A percentile compares a stretch with the other conserved stretches of the same genome.
Conservation (phyloP, 257 asterid species). For the Thymus mandschuricus region DNA sequence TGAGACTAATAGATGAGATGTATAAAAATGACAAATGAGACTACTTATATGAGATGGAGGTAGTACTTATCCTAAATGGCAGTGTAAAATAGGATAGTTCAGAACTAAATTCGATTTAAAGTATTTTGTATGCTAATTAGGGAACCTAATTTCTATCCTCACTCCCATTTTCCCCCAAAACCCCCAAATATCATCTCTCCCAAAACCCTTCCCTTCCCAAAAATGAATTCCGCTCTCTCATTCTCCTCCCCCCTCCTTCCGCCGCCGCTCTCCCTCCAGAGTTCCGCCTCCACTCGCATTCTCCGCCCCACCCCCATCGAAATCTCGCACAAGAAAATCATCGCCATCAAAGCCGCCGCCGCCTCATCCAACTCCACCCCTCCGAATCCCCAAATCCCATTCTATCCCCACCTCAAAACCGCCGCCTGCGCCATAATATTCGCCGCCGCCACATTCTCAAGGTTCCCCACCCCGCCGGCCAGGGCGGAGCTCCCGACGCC, state of each 20-base stretch:
- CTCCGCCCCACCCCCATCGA: conserved; percentile 22
- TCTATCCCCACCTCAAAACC: conserved; percentile 50
- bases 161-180: conserved; percentile 12
- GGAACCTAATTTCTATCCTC: too few species aligned
- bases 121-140: not conserved
- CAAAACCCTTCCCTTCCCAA: not conserved
- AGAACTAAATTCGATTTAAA: too few species aligned
- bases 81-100: too few species aligned
- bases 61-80: too few species aligned
- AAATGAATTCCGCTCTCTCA: conserved; percentile 44
- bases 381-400: conserved; percentile 24
- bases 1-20: too few species aligned
- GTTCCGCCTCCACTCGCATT: conserved; percentile 23
- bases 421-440: conserved; percentile 55
- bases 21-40: too few species aligned
- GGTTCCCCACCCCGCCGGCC: conserved; percentile 31
- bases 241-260: conserved; percentile 24
- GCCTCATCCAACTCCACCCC: conserved; percentile 34
- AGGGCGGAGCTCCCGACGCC: conserved; percentile 43
- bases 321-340: conserved; percentile 7
- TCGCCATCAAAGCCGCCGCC: conserved; percentile 40
- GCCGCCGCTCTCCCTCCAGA: conserved; percentile 28
- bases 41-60: too few species aligned
- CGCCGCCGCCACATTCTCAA: conserved; percentile 59
- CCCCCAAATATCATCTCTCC: conserved; percentile 25